phyloP scores from a whole-genome alignment of 768 basidiomycete genomes.

The Tephrocybe sp. region DNA sequence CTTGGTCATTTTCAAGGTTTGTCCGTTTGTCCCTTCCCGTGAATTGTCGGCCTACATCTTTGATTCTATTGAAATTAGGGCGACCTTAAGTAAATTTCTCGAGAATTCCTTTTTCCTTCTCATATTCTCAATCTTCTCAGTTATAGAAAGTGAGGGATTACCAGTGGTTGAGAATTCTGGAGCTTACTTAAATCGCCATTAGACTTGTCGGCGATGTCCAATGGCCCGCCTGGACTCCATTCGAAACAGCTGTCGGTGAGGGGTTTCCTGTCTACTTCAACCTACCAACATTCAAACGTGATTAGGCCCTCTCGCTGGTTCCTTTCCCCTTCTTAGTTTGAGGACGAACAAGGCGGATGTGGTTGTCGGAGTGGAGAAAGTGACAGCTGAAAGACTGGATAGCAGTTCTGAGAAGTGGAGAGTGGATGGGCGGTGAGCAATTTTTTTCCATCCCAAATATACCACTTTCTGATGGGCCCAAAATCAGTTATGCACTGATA shows the following conservation, averaged over 20 bases:
- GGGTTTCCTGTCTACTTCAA: background rate
- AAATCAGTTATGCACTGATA: constrained; percentile 43
- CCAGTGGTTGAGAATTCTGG: background rate
- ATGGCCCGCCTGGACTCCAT: constrained; percentile 84
- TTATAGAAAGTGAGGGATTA: constrained; percentile 74
- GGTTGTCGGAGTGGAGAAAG: constrained; percentile 75
- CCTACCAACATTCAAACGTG: background rate
- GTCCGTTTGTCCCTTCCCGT: constrained; percentile 5
- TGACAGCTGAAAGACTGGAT: constrained; percentile 69
- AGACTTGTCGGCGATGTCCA: constrained; percentile 87
- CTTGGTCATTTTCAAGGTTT: constrained; percentile 84
- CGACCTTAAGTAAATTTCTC: constrained; percentile 79
- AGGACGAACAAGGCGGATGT: constrained; percentile 97
- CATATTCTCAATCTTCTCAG: constrained; percentile 30
- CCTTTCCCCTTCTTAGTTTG: constrained; percentile 81
- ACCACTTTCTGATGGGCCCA: background rate
- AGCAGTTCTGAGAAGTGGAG: constrained; percentile 70
- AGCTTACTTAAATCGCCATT: background rate
- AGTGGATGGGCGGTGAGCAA: constrained; percentile 77
- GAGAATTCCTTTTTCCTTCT: background rate
- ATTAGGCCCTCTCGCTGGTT: constrained; percentile 69
- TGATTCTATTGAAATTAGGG: constrained; percentile 45
- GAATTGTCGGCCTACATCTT: background rate
- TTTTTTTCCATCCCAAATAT: constrained; percentile 6
- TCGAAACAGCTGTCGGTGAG: constrained; percentile 70